Conservation (phyloP, 129 eudicot species). For the Saposhnikovia divaricata region DNA sequence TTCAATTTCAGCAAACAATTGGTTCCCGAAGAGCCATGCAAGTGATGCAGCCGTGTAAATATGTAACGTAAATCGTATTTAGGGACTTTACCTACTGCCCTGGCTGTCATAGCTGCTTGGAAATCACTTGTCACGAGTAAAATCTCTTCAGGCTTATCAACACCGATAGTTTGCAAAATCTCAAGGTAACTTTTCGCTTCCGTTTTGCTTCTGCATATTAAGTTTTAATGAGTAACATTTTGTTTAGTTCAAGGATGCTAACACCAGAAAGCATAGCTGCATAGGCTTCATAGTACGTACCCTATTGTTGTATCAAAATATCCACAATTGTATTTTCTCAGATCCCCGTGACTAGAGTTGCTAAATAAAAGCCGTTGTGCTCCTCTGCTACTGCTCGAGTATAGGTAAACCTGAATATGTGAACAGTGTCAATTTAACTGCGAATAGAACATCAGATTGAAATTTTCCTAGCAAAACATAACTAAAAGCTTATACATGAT, state of each 20-base stretch:
- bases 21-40: neutral
- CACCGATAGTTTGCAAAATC: constrained; percentile 16
- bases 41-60: neutral
- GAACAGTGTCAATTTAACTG: neutral
- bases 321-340: constrained; percentile 20
- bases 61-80: neutral
- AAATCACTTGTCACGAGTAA: constrained; percentile 16
- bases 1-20: neutral
- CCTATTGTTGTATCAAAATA: constrained; percentile 21
- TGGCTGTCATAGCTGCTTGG: constrained; percentile 23
- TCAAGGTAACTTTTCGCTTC: constrained; percentile 21
- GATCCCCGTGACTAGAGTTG: constrained; percentile 15
- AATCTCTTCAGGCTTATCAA: constrained; percentile 14
- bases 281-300: constrained; percentile 1
- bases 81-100: constrained; percentile 14
- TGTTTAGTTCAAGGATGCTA: neutral
- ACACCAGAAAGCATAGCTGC: neutral
- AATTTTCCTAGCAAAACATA: no score
- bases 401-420: constrained; percentile 19
- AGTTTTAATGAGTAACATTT: neutral
- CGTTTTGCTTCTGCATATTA: constrained; percentile 16
- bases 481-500: no score
- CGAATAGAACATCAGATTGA: neutral
- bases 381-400: constrained; percentile 22
- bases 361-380: constrained; percentile 22